Base-by-base conservation (phyloP, 139 green algal species). In the Coelastrella sp. region DNA sequence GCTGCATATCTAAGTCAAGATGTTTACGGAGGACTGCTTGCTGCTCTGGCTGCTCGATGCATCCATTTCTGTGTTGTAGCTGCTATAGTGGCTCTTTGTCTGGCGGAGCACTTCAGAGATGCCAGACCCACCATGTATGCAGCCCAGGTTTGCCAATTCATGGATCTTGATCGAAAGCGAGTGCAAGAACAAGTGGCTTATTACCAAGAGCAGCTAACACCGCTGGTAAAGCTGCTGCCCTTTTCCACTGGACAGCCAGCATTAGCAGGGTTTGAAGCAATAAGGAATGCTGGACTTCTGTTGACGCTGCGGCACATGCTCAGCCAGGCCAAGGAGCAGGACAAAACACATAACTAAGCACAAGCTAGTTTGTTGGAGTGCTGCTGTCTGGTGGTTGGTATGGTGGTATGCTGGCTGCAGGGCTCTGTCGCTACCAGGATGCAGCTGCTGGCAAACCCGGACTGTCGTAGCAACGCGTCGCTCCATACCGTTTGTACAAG, bases 21-120 rank as follows among this genome's bases (percentile, higher is more conserved):
- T 49, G 35, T 49, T 49, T 49, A 49, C 35, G 1, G 35, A 49
- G 35, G 35, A 3, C 35, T 78, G 70, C 19, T 78, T 83, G 35
- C 11, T 65, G 15, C n/a, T 63, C 35, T 83, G 74, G 8, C 9
- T 61, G 27, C n/a, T 65, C 15, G 35, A 1, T 63, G 78, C 78
- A 25, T 10, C 65, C 24, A 7, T n/a, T 85, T 19, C 24, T 75
- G 59, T 66, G 15, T 87, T 87, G 57, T 75, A 76, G 86, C 86
- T 57, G 86, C 86, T 19, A 60, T 85, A 12, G 25, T 84, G 49
- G 61, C 68, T 27, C 66, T 90, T 24, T 80, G 66, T 49, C 61
- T 88, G 49, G 14, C 84, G 14, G 84, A 88, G 66, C 68, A 80
- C 25, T 88, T 66, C 56, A 80, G 57, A 12, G 84, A 88, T n/a